A percentile compares a stretch with the other conserved stretches of the same genome.
Conservation (phyloP, 768 basidiomycete genomes). For the Epithele typhae region DNA sequence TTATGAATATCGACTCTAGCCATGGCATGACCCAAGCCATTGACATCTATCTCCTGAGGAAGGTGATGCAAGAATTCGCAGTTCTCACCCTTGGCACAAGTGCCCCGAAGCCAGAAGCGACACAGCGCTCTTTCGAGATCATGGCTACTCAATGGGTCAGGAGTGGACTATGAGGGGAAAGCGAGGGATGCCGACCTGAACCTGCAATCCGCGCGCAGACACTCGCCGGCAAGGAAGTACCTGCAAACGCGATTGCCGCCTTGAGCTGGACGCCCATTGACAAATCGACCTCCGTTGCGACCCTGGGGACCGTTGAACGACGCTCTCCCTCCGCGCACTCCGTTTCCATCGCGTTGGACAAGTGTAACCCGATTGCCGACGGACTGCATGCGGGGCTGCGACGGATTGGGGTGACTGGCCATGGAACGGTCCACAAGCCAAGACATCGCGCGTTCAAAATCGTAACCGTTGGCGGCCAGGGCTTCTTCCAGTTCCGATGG, state of each 20-base stretch:
- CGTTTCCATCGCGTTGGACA: constrained; percentile 51
- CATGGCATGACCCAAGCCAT: constrained; percentile 63
- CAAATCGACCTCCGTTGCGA: constrained; percentile 33
- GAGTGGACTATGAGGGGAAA: too few relatives aligned
- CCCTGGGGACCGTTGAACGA: constrained; percentile 25
- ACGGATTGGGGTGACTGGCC: constrained; percentile 37
- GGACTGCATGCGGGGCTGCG: constrained; percentile 49
- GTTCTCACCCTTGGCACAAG: constrained; percentile 92
- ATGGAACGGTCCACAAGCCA: constrained; percentile 80
- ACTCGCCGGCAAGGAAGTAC: constrained; percentile 96
- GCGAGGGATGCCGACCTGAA: constrained; percentile 92
- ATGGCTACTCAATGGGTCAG: too few relatives aligned
- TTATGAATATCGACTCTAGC: constrained; percentile 58
- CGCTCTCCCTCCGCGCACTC: constrained; percentile 41
- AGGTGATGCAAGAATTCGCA: constrained; percentile 96
- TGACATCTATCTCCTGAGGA: constrained; percentile 80
- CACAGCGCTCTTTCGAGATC: constrained; percentile 92
- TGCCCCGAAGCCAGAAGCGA: constrained; percentile 97
- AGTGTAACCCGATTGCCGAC: constrained; percentile 67
- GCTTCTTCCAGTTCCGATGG: constrained; percentile 94
- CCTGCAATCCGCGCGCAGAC: constrained; percentile 91
- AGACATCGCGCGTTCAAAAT: constrained; percentile 95
- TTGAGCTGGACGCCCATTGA: constrained; percentile 52
- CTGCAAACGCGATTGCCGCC: constrained; percentile 84
- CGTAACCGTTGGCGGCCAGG: constrained; percentile 80